phyloP scores from a whole-genome alignment of 1,139 yeast species.

The Zygosaccharomyces sapae region DNA sequence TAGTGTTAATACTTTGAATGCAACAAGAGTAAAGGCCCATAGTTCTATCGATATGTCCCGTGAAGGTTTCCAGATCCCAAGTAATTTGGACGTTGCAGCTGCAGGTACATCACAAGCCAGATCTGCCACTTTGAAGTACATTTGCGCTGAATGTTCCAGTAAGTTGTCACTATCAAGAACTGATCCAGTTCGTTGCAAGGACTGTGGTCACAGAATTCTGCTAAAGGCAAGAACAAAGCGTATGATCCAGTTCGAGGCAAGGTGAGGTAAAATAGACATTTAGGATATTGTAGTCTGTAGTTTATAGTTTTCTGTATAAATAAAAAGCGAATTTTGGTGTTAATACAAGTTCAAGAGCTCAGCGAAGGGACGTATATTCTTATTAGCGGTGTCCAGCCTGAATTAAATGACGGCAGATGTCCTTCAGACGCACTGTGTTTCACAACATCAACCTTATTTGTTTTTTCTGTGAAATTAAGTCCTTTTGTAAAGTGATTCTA shows the following conservation, averaged over 20 bases:
- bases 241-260: conserved; percentile 78
- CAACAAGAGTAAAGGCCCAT: background rate
- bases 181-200: conserved; percentile 97
- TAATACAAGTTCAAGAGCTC: background rate
- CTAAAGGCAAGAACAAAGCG: conserved; percentile 96
- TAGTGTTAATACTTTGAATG: background rate
- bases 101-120: conserved; percentile 65
- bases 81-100: conserved; percentile 67
- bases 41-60: conserved; percentile 47
- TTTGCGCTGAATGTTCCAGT: conserved; percentile 95
- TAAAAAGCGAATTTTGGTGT: background rate
- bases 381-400: background rate
- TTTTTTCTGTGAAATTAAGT: background rate
- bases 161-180: conserved; percentile 83
- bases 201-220: conserved; percentile 96
- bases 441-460: too few species aligned
- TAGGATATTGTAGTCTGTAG: background rate
- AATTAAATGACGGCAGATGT: background rate
- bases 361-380: background rate
- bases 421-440: too few species aligned
- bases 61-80: conserved; percentile 93
- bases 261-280: conserved; percentile 35
- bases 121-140: conserved; percentile 83
- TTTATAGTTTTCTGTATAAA: background rate
- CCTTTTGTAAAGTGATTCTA: background rate